phyloP scores from a whole-genome alignment of 495 filamentous ascomycete genomes.

The Apodospora peruviana region DNA sequence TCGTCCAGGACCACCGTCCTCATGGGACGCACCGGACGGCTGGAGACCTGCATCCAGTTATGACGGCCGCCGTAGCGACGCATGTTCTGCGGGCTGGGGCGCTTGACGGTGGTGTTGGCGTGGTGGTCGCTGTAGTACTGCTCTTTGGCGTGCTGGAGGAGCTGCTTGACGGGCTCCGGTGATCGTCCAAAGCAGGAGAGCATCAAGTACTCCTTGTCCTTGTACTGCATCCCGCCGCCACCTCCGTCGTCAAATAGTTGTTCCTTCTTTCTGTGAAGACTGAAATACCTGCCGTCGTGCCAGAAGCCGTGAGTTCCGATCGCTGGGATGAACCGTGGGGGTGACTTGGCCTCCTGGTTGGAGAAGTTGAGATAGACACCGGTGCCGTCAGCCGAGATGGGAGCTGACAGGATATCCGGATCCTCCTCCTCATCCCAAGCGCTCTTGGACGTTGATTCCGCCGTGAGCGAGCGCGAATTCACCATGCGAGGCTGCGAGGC shows the following conservation, averaged over 20 bases:
- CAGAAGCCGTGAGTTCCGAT: slow-evolving; percentile 36
- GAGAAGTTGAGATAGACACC: slow-evolving; percentile 40
- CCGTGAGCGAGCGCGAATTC: slow-evolving; percentile 50
- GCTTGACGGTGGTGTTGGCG: slow-evolving; percentile 45
- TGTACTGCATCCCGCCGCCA: slow-evolving; percentile 20
- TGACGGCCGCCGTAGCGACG: slow-evolving; percentile 30
- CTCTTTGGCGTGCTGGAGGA: slow-evolving; percentile 52
- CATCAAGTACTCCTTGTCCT: slow-evolving; percentile 34
- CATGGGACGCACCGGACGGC: slow-evolving; percentile 69
- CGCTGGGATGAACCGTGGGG: slow-evolving; percentile 35
- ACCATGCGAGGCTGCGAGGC: slow-evolving; percentile 47
- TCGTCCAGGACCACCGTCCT: slow-evolving; percentile 78
- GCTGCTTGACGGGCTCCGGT: slow-evolving; percentile 54
- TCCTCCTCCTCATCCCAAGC: slow-evolving; percentile 50
- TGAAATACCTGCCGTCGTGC: slow-evolving; percentile 33
- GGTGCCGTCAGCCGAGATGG: slow-evolving; percentile 26
- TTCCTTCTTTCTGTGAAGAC: slow-evolving; percentile 32
- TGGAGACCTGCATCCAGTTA: slow-evolving; percentile 61
- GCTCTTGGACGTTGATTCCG: slow-evolving; percentile 47
- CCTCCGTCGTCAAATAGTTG: slow-evolving; percentile 23
- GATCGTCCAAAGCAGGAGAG: slow-evolving; percentile 40
- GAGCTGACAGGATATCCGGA: slow-evolving; percentile 22
- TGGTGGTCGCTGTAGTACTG: slow-evolving; percentile 42
- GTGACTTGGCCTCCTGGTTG: slow-evolving; percentile 31
- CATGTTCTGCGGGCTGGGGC: slow-evolving; percentile 32